Evolutionary conservation across 2,329 filamentous ascomycete genomes (phyloP).

Genomic region (Chaetomium sp.): DNA sequence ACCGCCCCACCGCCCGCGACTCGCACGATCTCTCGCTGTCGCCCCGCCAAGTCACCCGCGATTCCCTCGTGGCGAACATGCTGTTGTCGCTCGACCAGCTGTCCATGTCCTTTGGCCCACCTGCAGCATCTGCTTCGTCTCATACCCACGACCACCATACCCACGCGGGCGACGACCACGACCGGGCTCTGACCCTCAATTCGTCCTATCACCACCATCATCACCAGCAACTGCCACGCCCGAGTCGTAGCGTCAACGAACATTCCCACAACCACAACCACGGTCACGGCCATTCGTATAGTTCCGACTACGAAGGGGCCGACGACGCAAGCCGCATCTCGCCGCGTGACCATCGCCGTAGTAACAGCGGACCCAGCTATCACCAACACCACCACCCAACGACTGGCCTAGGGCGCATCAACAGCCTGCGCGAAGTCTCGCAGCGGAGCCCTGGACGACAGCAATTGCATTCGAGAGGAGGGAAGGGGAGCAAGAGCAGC

Average conservation of each 20-base stretch:
- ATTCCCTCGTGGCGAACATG: slow-evolving; percentile 94
- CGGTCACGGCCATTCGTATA: slow-evolving; percentile 50
- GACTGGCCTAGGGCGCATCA: slow-evolving; percentile 52
- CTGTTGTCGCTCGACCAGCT: slow-evolving; percentile 86
- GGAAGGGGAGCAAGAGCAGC: slow-evolving; percentile 67
- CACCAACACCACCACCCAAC: slow-evolving; percentile 27
- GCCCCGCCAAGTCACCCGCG: slow-evolving; percentile 68
- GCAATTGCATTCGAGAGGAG: slow-evolving; percentile 48
- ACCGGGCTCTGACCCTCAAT: slow-evolving; percentile 24
- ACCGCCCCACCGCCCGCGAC: slow-evolving; percentile 42
- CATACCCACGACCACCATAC: slow-evolving; percentile 33
- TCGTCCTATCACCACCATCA: neutral
- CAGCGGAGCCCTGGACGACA: slow-evolving; percentile 35
- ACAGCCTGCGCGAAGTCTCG: slow-evolving; percentile 51
- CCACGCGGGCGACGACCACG: slow-evolving; percentile 20
- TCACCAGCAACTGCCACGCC: too few species aligned
- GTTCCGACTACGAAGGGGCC: slow-evolving; percentile 52
- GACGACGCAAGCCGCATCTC: slow-evolving; percentile 50
- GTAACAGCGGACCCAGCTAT: slow-evolving; percentile 74
- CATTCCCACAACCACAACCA: slow-evolving; percentile 18
- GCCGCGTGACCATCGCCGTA: slow-evolving; percentile 55
- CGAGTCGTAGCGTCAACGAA: too few species aligned
- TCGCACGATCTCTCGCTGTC: slow-evolving; percentile 83
- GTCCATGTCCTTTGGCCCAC: slow-evolving; percentile 38
- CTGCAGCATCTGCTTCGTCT: slow-evolving; percentile 29